These are phyloP conservation scores for Candida montana DNA, from an alignment of 805 yeast genomes.

Conservation along the genomic window DNA sequence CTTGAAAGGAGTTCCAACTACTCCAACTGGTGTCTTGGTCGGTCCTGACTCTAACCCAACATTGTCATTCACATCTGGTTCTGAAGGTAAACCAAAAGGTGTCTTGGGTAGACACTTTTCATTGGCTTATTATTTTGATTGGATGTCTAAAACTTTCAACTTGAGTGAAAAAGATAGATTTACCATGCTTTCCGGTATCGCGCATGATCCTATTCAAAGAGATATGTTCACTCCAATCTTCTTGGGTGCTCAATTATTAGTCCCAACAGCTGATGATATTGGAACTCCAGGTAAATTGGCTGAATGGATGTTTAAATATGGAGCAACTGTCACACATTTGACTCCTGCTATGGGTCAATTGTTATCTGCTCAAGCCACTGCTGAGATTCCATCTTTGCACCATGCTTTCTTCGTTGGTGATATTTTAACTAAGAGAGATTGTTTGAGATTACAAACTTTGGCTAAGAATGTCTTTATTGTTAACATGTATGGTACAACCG, in stretches of 20 bases:
- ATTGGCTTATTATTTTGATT: slow-evolving; percentile 93
- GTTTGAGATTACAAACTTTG: slow-evolving; percentile 83
- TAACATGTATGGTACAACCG: slow-evolving; percentile 99
- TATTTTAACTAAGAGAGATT: slow-evolving; percentile 93
- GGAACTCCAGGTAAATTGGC: slow-evolving; percentile 98
- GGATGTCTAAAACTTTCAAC: slow-evolving; percentile 91
- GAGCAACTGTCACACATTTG: slow-evolving; percentile 93
- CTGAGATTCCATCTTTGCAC: slow-evolving; percentile 77
- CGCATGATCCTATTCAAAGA: slow-evolving; percentile 98
- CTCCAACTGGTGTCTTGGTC: slow-evolving; percentile 81
- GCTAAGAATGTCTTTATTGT: slow-evolving; percentile 88
- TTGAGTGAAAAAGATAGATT: slow-evolving; percentile 77
- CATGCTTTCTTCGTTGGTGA: slow-evolving; percentile 99
- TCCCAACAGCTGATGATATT: slow-evolving; percentile 95
- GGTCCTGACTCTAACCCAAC: slow-evolving; percentile 99
- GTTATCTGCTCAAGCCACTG: slow-evolving; percentile 89
- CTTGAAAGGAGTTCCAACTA: slow-evolving; percentile 41
- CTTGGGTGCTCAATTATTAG: slow-evolving; percentile 86
- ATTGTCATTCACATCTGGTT: slow-evolving; percentile 92
- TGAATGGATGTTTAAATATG: slow-evolving; percentile 90
- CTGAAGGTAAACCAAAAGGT: slow-evolving; percentile 98
- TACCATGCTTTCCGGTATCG: slow-evolving; percentile 98
- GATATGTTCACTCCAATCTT: slow-evolving; percentile 98
- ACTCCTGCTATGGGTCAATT: slow-evolving; percentile 99
- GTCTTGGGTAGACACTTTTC: slow-evolving; percentile 97